Evolutionary conservation across 768 basidiomycete species (phyloP).

Genomic region (Collybia mongolica): DNA sequence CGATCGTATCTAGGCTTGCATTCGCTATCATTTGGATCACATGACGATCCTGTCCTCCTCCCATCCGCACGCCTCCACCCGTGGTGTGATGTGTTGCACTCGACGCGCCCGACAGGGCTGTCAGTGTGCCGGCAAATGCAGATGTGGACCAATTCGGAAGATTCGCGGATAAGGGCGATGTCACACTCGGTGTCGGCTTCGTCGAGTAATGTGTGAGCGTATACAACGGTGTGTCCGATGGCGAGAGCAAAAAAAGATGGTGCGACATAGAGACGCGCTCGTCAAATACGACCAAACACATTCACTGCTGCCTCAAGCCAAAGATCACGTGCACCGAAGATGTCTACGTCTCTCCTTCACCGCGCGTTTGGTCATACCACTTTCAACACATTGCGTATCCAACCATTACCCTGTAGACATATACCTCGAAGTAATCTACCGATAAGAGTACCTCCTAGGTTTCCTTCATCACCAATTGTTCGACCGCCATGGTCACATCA

Average conservation of each 20-base stretch:
- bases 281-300: constrained; percentile 7
- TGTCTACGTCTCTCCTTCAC: constrained; percentile 9
- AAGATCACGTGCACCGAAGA: constrained; percentile 13
- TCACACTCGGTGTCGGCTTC: constrained; percentile 57
- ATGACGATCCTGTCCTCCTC: constrained; percentile 85
- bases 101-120: constrained; percentile 82
- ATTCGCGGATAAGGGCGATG: constrained; percentile 77
- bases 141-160: constrained; percentile 90
- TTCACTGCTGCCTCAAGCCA: background rate
- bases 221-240: constrained; percentile 85
- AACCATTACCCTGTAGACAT: constrained; percentile 7
- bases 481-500: background rate
- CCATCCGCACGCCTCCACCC: constrained; percentile 66
- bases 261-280: constrained; percentile 61
- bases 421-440: background rate
- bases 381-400: background rate
- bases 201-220: constrained; percentile 80
- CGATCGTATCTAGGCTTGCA: constrained; percentile 91
- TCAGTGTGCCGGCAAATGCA: constrained; percentile 86
- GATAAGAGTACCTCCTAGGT: background rate
- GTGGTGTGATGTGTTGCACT: constrained; percentile 68
- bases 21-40: constrained; percentile 99
- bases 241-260: constrained; percentile 83
- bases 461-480: background rate
- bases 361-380: constrained; percentile 6